Evolutionary conservation across 805 yeast genomes (phyloP), one percentile per base, ranked within the genome.

Genomic region (Wickerhamomyces pijperi): DNA sequence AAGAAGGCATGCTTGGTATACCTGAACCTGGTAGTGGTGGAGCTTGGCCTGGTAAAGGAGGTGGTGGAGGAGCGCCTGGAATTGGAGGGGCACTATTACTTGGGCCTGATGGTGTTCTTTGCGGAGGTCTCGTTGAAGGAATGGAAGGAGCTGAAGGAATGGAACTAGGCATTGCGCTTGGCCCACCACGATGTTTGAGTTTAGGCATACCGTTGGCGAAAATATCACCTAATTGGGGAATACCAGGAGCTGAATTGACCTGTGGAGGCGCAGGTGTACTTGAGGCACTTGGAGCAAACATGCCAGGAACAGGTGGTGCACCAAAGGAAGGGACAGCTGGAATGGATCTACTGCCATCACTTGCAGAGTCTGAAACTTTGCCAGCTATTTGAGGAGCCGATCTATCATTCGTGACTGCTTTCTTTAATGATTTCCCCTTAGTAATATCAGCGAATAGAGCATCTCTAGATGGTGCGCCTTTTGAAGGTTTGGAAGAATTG

Each of bases 371-470:
- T 4, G 33, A 6, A 4, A 16, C 19, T 3, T 58, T 46, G 36
- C 73, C 67, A 19, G 68, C 67, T 25, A 74, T 56, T 44, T 46
- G 37, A 3, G 88, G 85, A 1, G 70, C 74, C 41, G 82, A 74
- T 61, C 95, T 61, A 65, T 74, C 78, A 60, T 72, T 62, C 45
- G 97, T 72, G 45, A 58, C 63, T 1, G 84, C 75, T 45, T 80
- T 77, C 51, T 76, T 79, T 40, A 81, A 64, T 35, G 50, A 58
- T 38, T 54, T 61, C 18, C 88, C 90, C 45, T 82, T 82, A 51
- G 86, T 74, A 47, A 90, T 90, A 55, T 84, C 94, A 23, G 92
- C 85, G 19, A 90, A 65, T 38, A 90, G 55, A 2, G 79, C 78
- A 45, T 70, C 70, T 55, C 76, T 59, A 16, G 67, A 68, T 37